Base-by-base conservation (phyloP, 2,329 filamentous ascomycete genomes). In the Dryadomyces quercus-mongolicae region DNA sequence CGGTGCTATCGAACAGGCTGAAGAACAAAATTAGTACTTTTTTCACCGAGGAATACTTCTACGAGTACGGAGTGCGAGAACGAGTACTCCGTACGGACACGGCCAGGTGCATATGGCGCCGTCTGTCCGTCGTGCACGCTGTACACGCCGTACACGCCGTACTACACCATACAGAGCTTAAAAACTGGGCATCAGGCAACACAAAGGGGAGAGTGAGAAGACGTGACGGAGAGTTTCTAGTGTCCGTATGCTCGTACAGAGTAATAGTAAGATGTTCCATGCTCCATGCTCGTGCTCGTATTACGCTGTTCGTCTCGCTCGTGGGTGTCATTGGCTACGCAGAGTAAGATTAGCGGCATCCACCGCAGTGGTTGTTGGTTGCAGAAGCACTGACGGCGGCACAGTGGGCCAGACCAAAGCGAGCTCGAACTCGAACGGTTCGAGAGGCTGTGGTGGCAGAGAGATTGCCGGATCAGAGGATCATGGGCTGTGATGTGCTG, bases 391-490 rank as follows among this genome's bases (percentile, higher is more conserved):
- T 13, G 16, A 9, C 43, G 43, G 43, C 38, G 22, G 31, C 21
- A 7, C 38, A 42, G 38, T n/a, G 38, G 38, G 16, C 38, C 12
- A 42, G 38, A 10, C 38, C 12, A 42, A 42, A 42, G 38, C 38
- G 38, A 42, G 16, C 16, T 13, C 38, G 38, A 42, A n/a, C 38
- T 15, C 12, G 12, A 42, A 13, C 38, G 16, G 12, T n/a, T 15
- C 12, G 38, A 42, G 38, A 44, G 45, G 21, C 38, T 43, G 40
- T 25, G 51, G 48, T 53, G 44, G 22, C 20, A 21, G 16, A 54
- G 42, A 56, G 57, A 56, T 53, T 56, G 52, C 47, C 48, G 53
- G 52, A 53, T 58, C 54, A 56, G 49, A 58, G 51, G 54, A 56
- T 57, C 56, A 55, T 45, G 46, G 47, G 42, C 40, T 31, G 34